Base-by-base conservation (phyloP, 2,329 filamentous ascomycete genomes). In the Colletotrichum sp. region DNA sequence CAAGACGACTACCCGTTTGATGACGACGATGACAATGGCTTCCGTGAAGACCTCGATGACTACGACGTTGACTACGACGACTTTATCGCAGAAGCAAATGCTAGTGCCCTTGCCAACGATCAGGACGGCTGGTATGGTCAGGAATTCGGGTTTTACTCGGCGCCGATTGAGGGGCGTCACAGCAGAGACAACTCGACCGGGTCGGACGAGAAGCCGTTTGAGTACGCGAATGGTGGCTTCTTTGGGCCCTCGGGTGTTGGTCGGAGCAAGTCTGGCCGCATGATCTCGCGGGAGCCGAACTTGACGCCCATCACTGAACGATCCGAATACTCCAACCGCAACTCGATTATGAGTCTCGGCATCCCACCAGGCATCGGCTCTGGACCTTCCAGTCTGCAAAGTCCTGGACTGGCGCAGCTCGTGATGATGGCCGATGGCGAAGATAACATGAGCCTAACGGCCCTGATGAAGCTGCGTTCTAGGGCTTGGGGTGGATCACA, bases 281-380 rank as follows among this genome's bases (percentile, higher is more conserved):
- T 93, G 68, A 92, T 93, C 34, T 94, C 95, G 24, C 92, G 94
- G 55, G 96, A 98, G 82, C 96, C 97, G 2, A 98, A 97, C 80
- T 87, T 99, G 64, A 99, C 97, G 2, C 97, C 97, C 8, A 99
- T 99, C 80, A 99, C 96, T 0, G 97, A 99, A 83, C 92, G 96
- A 15, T 98, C 95, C 75, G 97, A 99, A 85, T 98, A 98, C 87
- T 98, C 95, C 57, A 98, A 98, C 75, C 92, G 97, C 60, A 99
- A 98, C 82, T 98, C 95, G 1, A 92, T 98, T 75, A 95, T 98
- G 87, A 95, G 94, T 75, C 87, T 96, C 77, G 89, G 88, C 9
- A 86, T 92, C 36, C 91, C 92, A 60, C 86, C 87, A 7, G 60
- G 60, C 24, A 78, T 84, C 16, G 81, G 83, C n/a, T 82, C 80